Evolutionary conservation across 2,329 filamentous ascomycete species (phyloP).

Genomic region (Ophiocordyceps camponoti-saundersi): DNA sequence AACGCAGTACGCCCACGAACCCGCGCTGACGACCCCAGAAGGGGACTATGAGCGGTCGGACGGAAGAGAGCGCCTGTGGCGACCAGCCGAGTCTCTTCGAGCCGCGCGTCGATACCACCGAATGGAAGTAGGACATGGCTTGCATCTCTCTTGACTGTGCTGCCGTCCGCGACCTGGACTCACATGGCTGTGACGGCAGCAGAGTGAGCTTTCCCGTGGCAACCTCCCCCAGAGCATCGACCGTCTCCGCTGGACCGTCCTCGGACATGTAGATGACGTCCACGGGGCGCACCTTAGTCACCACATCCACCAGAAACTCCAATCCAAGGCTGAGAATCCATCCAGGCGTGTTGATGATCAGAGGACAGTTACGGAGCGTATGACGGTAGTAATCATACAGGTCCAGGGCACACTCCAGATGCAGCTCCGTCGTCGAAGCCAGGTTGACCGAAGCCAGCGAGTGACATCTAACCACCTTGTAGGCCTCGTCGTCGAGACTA

Average conservation of each 20-base stretch:
- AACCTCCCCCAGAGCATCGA: constrained; percentile 31
- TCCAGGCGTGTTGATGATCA: constrained; percentile 59
- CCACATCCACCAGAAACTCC: constrained; percentile 42
- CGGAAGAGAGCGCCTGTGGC: constrained; percentile 33
- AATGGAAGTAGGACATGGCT: constrained; percentile 65
- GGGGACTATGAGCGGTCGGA: constrained; percentile 42
- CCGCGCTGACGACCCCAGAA: constrained; percentile 35
- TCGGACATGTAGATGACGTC: constrained; percentile 54
- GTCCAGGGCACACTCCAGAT: constrained; percentile 44
- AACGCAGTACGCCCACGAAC: constrained; percentile 49
- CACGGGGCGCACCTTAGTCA: constrained; percentile 34
- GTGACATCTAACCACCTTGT: constrained; percentile 40
- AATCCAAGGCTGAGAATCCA: constrained; percentile 59
- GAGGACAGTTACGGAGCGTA: constrained; percentile 26
- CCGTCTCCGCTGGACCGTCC: constrained; percentile 39
- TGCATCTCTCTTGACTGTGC: constrained; percentile 58
- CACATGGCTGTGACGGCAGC: constrained; percentile 42
- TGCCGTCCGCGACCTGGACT: constrained; percentile 39
- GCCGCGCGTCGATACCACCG: not conserved
- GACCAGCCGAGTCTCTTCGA: constrained; percentile 25
- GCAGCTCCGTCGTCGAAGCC: constrained; percentile 49
- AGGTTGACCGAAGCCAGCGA: constrained; percentile 48
- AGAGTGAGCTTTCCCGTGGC: constrained; percentile 26
- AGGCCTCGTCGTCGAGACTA: constrained; percentile 14
- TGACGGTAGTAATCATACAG: constrained; percentile 41